Percentiles rank a stretch among this genome's conserved stretches.
phyloP scores from a whole-genome alignment of 2,329 filamentous ascomycete species.

The Cercospora brassicicola region DNA sequence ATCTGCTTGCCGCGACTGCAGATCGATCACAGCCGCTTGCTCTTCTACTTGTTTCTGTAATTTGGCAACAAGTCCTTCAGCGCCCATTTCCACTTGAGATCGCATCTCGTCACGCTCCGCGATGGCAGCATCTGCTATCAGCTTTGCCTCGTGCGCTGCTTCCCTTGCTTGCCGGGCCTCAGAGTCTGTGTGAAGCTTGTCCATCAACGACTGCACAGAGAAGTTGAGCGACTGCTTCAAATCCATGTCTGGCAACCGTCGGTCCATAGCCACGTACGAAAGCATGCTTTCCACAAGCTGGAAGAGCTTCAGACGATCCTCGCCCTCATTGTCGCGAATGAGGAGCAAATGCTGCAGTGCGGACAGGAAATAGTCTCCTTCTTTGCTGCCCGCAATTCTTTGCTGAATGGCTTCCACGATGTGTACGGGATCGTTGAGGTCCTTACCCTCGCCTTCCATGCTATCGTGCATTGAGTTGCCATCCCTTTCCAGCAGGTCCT shows the following conservation, averaged over 20 bases:
- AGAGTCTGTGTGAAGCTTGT: conserved; percentile 94
- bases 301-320: conserved; percentile 92
- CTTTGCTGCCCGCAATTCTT: conserved; percentile 77
- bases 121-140: conserved; percentile 93
- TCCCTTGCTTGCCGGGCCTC: conserved; percentile 90
- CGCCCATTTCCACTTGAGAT: conserved; percentile 82
- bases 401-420: conserved; percentile 91
- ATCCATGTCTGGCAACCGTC: conserved; percentile 92
- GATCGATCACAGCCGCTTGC: conserved; percentile 84
- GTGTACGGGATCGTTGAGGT: conserved; percentile 87
- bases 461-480: conserved; percentile 87
- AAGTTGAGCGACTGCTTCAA: conserved; percentile 97
- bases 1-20: conserved; percentile 82
- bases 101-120: conserved; percentile 95
- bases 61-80: conserved; percentile 89
- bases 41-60: conserved; percentile 93
- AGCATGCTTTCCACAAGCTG: conserved; percentile 98
- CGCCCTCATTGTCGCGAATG: conserved; percentile 85
- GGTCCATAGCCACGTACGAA: conserved; percentile 97
- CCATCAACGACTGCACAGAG: conserved; percentile 89
- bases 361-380: conserved; percentile 93
- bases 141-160: conserved; percentile 83
- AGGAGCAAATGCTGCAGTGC: conserved; percentile 92
- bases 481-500: conserved; percentile 91
- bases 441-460: conserved; percentile 80